phyloP scores from a whole-genome alignment of 768 basidiomycete genomes.

The Russula ochroleuca region DNA sequence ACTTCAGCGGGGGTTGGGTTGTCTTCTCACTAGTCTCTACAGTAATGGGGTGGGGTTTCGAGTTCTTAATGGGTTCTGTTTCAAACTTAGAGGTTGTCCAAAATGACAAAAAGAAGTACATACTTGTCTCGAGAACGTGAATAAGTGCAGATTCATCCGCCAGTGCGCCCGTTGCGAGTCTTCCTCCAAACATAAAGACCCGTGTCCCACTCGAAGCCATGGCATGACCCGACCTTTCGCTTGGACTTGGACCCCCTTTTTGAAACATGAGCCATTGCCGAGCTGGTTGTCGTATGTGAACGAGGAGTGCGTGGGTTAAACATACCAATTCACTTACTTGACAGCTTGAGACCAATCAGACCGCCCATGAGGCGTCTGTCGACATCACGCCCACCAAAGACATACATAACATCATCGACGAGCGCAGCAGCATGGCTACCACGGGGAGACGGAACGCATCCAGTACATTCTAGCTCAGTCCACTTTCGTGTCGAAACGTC shows the following conservation, averaged over 20 bases:
- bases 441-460: constrained; percentile 90
- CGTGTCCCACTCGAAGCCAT: constrained; percentile 89
- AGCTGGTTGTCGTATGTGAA: constrained; percentile 45
- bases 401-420: constrained; percentile 95
- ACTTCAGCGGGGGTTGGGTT: constrained; percentile 40
- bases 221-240: constrained; percentile 89
- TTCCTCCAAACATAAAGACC: constrained; percentile 95
- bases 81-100: not conserved
- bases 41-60: constrained; percentile 50
- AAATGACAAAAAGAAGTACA: constrained; percentile 34
- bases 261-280: constrained; percentile 99
- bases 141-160: constrained; percentile 75
- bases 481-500: constrained; percentile 76
- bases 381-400: constrained; percentile 95
- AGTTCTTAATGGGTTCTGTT: constrained; percentile 89
- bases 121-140: constrained; percentile 95
- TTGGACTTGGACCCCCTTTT: constrained; percentile 96
- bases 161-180: constrained; percentile 69
- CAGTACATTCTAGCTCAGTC: constrained; percentile 93
- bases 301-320: constrained; percentile 22
- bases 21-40: constrained; percentile 37
- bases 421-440: constrained; percentile 97
- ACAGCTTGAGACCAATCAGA: constrained; percentile 93
- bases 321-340: constrained; percentile 59
- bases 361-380: constrained; percentile 95